These are phyloP conservation scores for Lumnitzera littorea DNA, from an alignment of 345 rosid genomes.

Conservation along the genomic window DNA sequence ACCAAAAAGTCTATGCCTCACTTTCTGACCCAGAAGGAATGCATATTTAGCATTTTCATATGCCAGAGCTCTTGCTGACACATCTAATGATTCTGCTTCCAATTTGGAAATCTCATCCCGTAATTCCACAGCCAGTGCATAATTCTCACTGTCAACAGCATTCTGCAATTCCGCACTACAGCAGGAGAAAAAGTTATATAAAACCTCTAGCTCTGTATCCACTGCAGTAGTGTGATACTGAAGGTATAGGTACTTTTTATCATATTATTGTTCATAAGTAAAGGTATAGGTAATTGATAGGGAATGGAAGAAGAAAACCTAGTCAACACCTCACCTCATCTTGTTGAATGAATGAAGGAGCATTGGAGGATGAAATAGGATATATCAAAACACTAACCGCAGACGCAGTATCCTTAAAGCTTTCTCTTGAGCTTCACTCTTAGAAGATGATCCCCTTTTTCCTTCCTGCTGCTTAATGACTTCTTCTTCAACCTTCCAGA, in stretches of 20 bases:
- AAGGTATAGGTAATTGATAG: too few relatives aligned
- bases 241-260: too few relatives aligned
- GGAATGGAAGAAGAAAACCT: too few relatives aligned
- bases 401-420: conserved; percentile 61
- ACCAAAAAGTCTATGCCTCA: conserved; percentile 75
- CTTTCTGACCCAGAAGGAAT: conserved; percentile 92
- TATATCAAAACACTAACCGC: conserved; percentile 39
- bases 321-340: too few relatives aligned
- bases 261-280: too few relatives aligned
- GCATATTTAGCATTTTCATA: conserved; percentile 69
- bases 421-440: conserved; percentile 96
- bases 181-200: conserved; percentile 8
- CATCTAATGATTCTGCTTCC: conserved; percentile 86
- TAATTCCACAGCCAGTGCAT: conserved; percentile 65
- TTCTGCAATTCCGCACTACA: conserved; percentile 81
- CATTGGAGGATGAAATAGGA: conserved; percentile 3
- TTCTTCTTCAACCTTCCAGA: conserved; percentile 78
- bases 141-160: conserved; percentile 72
- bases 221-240: too few relatives aligned
- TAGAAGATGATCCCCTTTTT: conserved; percentile 73
- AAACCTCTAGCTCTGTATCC: neutral
- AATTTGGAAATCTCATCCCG: conserved; percentile 68
- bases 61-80: conserved; percentile 72
- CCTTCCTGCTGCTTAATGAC: conserved; percentile 53
- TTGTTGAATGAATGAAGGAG: neutral